Evolutionary conservation across 176 grass and related monocot species (phyloP).

Genomic region (Ensete ventricosum): DNA sequence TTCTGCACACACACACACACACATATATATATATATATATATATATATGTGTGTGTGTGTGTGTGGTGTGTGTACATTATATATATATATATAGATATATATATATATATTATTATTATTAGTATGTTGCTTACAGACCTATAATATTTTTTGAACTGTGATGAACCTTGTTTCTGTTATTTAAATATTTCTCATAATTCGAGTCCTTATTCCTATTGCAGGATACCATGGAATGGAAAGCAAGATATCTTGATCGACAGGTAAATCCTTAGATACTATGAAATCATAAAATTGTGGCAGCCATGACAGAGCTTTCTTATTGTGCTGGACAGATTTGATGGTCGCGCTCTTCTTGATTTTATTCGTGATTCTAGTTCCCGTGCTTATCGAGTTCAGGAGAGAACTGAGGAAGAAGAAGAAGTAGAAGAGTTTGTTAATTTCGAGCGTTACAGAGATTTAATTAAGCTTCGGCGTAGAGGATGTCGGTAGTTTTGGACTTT

Average conservation of each 20-base stretch:
- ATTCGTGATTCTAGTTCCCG: conserved; percentile 64
- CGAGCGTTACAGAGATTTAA: conserved; percentile 99
- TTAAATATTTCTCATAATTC: not conserved
- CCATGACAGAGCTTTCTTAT: conserved; percentile 17
- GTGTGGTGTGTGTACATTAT: too few species aligned
- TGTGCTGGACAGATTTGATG: conserved; percentile 76
- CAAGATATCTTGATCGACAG: conserved; percentile 96
- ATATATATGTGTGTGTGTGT: too few species aligned
- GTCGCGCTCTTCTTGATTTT: conserved; percentile 90
- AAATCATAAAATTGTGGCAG: conserved; percentile 10
- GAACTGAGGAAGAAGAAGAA: conserved; percentile 91
- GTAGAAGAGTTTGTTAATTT: conserved; percentile 99
- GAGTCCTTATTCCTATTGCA: conserved; percentile 19
- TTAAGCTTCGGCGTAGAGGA: conserved; percentile 99
- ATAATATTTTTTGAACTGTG: not conserved
- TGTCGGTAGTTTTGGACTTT: conserved; percentile 95
- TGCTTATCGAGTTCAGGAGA: conserved; percentile 55
- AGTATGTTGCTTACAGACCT: not conserved
- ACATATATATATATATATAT: too few species aligned
- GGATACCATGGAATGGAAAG: conserved; percentile 97
- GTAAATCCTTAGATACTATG: conserved; percentile 26
- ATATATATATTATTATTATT: too few species aligned
- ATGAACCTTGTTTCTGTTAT: not conserved
- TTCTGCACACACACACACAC: too few species aligned
- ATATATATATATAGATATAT: too few species aligned